Percentiles rank a stretch among this genome's conserved stretches.
phyloP scores from a whole-genome alignment of 805 yeast species.

The Ogataea ganodermae region DNA sequence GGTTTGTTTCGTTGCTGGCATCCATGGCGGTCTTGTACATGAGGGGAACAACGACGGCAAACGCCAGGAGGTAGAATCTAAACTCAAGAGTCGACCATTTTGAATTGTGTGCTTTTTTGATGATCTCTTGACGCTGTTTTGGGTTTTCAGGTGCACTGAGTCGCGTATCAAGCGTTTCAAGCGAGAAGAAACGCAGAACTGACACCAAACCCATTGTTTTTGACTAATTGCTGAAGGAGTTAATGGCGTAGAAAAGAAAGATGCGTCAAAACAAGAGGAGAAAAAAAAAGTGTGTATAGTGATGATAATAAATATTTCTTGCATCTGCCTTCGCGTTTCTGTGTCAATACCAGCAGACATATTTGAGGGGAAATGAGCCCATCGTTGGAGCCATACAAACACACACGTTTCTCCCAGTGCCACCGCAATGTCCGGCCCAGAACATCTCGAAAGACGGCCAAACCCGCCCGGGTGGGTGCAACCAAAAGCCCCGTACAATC shows the following conservation, averaged over 20 bases:
- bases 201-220: constrained; percentile 11
- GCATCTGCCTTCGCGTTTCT: not conserved
- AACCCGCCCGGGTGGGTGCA: constrained; percentile 80
- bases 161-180: constrained; percentile 55
- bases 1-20: constrained; percentile 73
- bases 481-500: constrained; percentile 84
- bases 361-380: not conserved
- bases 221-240: not conserved
- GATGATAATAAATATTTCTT: not conserved
- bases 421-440: not conserved
- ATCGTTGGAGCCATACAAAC: not conserved
- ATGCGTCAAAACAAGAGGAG: too few relatives aligned
- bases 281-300: not conserved
- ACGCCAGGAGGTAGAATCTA: constrained; percentile 61
- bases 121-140: constrained; percentile 34
- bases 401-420: not conserved
- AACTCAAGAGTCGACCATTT: constrained; percentile 82
- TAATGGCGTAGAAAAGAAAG: not conserved
- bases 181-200: constrained; percentile 42
- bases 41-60: constrained; percentile 72
- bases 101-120: constrained; percentile 40
- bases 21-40: constrained; percentile 82
- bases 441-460: constrained; percentile 55
- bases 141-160: constrained; percentile 42
- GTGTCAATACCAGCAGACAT: not conserved